Conservation (phyloP, 345 rosid species). For the Citrus medica region DNA sequence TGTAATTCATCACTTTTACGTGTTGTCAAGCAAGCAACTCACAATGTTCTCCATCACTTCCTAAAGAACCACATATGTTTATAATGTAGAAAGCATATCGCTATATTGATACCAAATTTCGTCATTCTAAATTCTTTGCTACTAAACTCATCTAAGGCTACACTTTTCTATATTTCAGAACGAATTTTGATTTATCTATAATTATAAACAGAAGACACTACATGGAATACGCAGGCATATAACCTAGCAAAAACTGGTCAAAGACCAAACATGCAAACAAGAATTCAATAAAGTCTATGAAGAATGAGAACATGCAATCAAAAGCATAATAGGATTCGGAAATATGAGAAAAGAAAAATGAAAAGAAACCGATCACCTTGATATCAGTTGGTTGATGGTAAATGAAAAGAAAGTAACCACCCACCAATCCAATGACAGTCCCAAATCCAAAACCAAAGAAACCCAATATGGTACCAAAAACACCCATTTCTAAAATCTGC, state of each 20-base stretch:
- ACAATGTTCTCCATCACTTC: not conserved
- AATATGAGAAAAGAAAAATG: not conserved
- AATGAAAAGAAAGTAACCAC: conserved; percentile 82
- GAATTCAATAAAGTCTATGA: not conserved
- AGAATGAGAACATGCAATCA: not conserved
- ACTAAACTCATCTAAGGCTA: not conserved
- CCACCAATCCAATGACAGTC: conserved; percentile 59
- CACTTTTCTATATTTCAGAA: not conserved
- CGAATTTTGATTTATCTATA: not conserved
- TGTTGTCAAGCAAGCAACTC: not conserved
- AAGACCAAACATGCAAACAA: not conserved
- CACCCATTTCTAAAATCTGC: conserved; percentile 47
- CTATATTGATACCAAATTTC: not conserved
- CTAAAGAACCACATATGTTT: not conserved
- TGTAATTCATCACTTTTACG: not conserved
- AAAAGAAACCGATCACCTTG: conserved; percentile 54
- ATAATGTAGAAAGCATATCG: not conserved
- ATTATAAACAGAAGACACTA: not conserved
- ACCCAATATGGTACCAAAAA: conserved; percentile 60
- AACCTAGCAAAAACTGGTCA: not conserved
- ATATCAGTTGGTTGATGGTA: conserved; percentile 63
- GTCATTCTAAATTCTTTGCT: not conserved
- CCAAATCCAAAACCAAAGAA: conserved; percentile 76
- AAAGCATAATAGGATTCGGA: not conserved
- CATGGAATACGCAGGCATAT: not conserved